Evolutionary conservation across 2,329 filamentous ascomycete species (phyloP).

Genomic region (Chaetomium olivaceum): DNA sequence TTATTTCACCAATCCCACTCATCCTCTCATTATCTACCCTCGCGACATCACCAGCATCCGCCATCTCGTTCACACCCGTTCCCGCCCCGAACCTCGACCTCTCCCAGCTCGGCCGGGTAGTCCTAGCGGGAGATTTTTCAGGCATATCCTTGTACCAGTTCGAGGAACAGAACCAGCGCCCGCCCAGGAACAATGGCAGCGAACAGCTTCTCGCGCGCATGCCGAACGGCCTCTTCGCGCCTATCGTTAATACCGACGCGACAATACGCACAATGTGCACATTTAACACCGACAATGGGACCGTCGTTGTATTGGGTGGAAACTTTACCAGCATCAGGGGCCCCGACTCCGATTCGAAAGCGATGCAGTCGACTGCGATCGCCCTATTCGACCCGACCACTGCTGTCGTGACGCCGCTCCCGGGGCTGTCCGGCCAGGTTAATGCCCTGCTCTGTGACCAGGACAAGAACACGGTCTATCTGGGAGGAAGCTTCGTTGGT

Average conservation of each 20-base stretch:
- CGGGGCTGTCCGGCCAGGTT: conserved; percentile 82
- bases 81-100: conserved; percentile 76
- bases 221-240: conserved; percentile 80
- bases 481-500: conserved; percentile 82
- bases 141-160: conserved; percentile 90
- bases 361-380: conserved; percentile 72
- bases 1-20: conserved; percentile 33
- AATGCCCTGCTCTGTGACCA: conserved; percentile 81
- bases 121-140: conserved; percentile 84
- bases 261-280: conserved; percentile 87
- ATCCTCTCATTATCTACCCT: conserved; percentile 45
- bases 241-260: conserved; percentile 75
- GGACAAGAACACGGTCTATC: conserved; percentile 75
- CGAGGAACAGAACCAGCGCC: conserved; percentile 71
- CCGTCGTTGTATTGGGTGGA: conserved; percentile 77
- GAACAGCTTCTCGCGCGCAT: conserved; percentile 78
- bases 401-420: conserved; percentile 68
- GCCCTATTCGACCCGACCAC: conserved; percentile 78
- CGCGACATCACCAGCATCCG: conserved; percentile 41
- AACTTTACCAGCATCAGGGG: conserved; percentile 82
- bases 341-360: conserved; percentile 45
- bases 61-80: conserved; percentile 60
- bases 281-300: conserved; percentile 67
- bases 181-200: conserved; percentile 71
- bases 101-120: conserved; percentile 75